phyloP scores from a whole-genome alignment of 1,139 yeast species.

The Pichia sp. region DNA sequence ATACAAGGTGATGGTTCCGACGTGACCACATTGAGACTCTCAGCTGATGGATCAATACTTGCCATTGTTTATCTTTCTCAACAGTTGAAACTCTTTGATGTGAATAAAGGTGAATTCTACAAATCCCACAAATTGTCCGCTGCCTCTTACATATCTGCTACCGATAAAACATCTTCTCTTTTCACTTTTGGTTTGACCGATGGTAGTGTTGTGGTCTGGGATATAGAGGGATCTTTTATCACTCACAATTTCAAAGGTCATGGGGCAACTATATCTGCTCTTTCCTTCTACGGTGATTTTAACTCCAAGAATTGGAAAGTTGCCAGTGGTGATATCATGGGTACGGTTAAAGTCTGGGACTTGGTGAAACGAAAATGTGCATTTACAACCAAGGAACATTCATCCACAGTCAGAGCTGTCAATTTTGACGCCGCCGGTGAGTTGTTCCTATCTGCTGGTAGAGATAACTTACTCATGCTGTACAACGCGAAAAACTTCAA shows the following conservation, averaged over 20 bases:
- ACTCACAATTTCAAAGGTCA: conserved; percentile 94
- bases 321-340: conserved; percentile 85
- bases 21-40: conserved; percentile 61
- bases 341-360: conserved; percentile 86
- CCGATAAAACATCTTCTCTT: conserved; percentile 75
- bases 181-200: conserved; percentile 96
- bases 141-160: conserved; percentile 73
- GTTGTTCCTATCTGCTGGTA: conserved; percentile 70
- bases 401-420: conserved; percentile 80
- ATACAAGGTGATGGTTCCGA: conserved; percentile 84
- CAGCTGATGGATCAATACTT: conserved; percentile 67
- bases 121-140: conserved; percentile 58
- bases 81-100: conserved; percentile 60
- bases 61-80: conserved; percentile 81
- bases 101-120: conserved; percentile 39
- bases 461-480: conserved; percentile 73
- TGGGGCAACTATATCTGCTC: conserved; percentile 82
- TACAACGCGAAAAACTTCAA: conserved; percentile 43
- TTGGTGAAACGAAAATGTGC: conserved; percentile 69
- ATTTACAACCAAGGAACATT: conserved; percentile 62
- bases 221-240: conserved; percentile 76
- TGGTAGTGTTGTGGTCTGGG: conserved; percentile 90
- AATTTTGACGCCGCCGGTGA: conserved; percentile 52
- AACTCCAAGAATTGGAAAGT: conserved; percentile 70
- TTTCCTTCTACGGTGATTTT: conserved; percentile 65